Base-by-base conservation (phyloP, 2,329 filamentous ascomycete genomes). In the Didymella segeticola region DNA sequence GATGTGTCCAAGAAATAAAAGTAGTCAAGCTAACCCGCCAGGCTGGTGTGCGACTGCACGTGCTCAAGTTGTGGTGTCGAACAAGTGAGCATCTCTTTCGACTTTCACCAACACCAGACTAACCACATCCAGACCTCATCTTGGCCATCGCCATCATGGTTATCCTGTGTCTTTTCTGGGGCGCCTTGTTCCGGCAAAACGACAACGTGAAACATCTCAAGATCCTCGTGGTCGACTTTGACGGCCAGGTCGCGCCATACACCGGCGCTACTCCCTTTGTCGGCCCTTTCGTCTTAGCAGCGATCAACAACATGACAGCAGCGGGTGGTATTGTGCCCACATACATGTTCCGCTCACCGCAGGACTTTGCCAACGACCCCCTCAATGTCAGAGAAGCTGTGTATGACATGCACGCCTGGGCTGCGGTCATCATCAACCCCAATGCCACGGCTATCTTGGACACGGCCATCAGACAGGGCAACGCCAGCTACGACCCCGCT, bases 141-240 rank as follows among this genome's bases (percentile, higher is more conserved):
- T 23, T 54, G 27, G 51, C 45, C 6, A 12, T 49, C 19, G 51
- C 51, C 8, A 66, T 71, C 36, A 57, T 70, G 52, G 51, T 39
- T 12, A 58, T 69, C 29, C 59, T 71, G 9, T 62, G 64, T 33
- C 50, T 70, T 7, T 70, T 67, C 45, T 71, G 67, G 68, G 68
- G 67, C 22, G 68, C 63, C 9, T 48, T 70, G n/a, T 68, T 70
- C 36, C 54, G 58, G 14, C 62, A 69, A 36, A 61, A 60, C 19
- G 51, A 62, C 1, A 57, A 60, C 8, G 52, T 65, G 9, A 43
- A 47, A 11, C 70, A 74, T 0, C 69, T 88, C 7, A 77, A 75
- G 5, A 77, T 89, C 11, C 80, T 81, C 57, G 80, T 88, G 1
- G 85, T 89, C 27, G 84, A 88, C 68, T 87, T 88, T 56, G 86